phyloP scores from a whole-genome alignment of 1,284 basidiomycete genomes.

The Coniferiporia weirii region DNA sequence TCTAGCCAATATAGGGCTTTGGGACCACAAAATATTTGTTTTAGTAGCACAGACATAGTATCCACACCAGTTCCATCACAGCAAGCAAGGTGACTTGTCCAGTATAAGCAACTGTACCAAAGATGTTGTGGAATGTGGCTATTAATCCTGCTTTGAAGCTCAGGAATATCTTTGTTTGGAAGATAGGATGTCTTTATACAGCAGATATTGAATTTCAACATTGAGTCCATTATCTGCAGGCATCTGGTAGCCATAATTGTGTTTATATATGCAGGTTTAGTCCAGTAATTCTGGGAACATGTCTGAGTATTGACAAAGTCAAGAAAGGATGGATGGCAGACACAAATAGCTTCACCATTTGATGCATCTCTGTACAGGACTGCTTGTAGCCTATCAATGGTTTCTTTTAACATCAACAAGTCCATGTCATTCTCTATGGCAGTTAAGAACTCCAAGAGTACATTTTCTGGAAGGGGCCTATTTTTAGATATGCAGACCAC shows the following conservation, averaged over 20 bases:
- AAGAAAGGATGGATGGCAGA: constrained; percentile 6
- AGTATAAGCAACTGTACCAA: not conserved
- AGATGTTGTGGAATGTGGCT: not conserved
- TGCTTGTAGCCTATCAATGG: not conserved
- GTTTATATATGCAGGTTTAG: not conserved
- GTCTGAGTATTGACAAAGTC: not conserved
- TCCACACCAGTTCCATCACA: not conserved
- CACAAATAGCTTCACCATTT: not conserved
- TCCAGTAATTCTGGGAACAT: not conserved
- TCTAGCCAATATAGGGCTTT: not conserved
- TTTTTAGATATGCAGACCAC: not conserved
- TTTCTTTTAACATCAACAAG: not conserved
- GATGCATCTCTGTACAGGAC: not conserved
- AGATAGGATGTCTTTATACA: too few species aligned
- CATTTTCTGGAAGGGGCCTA: not conserved
- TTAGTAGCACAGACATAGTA: not conserved
- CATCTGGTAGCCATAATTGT: not conserved
- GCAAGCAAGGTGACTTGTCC: not conserved
- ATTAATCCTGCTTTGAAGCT: constrained; percentile 10
- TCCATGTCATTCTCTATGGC: too few species aligned
- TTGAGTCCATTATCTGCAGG: constrained; percentile 19
- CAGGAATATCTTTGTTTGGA: constrained; percentile 23
- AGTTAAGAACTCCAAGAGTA: not conserved
- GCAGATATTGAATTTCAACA: constrained; percentile 31
- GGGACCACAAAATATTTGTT: not conserved